These are phyloP conservation scores for Ramaria sp. DNA, from an alignment of 768 basidiomycete species.

Conservation along the genomic window DNA sequence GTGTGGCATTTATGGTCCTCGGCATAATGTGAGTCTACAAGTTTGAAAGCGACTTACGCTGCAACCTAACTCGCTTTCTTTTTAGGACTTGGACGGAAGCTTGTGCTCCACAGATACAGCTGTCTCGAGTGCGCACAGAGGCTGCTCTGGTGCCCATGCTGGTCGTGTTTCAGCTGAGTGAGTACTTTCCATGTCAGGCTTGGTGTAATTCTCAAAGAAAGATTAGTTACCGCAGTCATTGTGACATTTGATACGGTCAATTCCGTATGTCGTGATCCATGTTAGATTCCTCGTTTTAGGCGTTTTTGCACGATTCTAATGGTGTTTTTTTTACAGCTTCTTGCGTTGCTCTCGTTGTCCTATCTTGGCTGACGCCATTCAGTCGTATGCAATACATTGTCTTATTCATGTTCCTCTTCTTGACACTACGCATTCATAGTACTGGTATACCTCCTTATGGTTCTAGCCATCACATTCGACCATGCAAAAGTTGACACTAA, in stretches of 20 bases:
- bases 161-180: constrained; percentile 4
- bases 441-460: constrained; percentile 2
- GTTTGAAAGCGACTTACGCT: not conserved
- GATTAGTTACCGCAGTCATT: constrained; percentile 37
- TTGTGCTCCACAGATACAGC: not conserved
- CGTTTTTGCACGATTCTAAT: not conserved
- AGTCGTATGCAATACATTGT: constrained; percentile 16
- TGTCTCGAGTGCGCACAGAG: constrained; percentile 3
- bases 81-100: constrained; percentile 4
- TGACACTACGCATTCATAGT: constrained; percentile 5
- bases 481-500: not conserved
- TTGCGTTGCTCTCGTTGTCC: constrained; percentile 17
- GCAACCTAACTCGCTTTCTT: not conserved
- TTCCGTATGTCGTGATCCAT: constrained; percentile 21
- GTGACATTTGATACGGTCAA: constrained; percentile 34
- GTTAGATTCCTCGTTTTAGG: constrained; percentile 20
- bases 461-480: constrained; percentile 1
- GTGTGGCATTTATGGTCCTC: constrained; percentile 24
- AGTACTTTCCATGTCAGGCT: not conserved
- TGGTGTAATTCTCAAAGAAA: not conserved
- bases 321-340: constrained; percentile 18
- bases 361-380: constrained; percentile 22
- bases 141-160: not conserved
- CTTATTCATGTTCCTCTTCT: not conserved
- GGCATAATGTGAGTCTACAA: constrained; percentile 21